Evolutionary conservation across 306 rosid species (phyloP), one percentile per base, ranked within the genome.

Genomic region (Medicago lupulina): DNA sequence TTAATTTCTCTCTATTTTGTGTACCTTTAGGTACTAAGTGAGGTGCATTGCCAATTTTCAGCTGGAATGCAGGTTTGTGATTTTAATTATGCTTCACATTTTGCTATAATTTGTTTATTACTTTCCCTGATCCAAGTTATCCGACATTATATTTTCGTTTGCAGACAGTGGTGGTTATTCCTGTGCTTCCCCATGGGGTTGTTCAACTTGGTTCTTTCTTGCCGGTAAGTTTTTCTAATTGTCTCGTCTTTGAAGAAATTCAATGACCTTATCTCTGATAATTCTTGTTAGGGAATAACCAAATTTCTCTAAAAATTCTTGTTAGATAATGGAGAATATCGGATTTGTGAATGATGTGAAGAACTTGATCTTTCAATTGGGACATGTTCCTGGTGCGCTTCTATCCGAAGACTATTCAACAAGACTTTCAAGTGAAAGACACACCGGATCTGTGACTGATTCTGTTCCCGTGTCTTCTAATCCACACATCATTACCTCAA

Each of bases 161-260:
- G 84, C 93, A 95, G 99, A 92, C 99, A 40, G 76, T 95, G 50
- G 91, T 83, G 18, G 92, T 90, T 80, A 87, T 95, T 83, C 99
- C 99, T 59, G 92, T 95, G 76, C 85, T 83, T 86, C 93, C 97
- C 5, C 97, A 95, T 69, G 99, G 99, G 38, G 92, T 95, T 77
- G 89, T 95, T 81, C 97, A 95, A 79, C 83, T 95, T 53, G 99
- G 97, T 79, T 95, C 99, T 59, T 86, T 87, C 70, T 76, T 75
- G 58, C 74, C 90, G 1, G 99, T 95, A 85, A 86, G 98, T 75
- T 41, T 55, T 68, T 36, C 49, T 73, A 63, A 55, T n/a, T 12
- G 36, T 73, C 73, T 43, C 41, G 53, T 81, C 54, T 79, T 75
- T 46, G 17, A 61, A 59, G 64, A 77, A 60, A 13, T 19, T 40